Evolutionary conservation across 768 basidiomycete species (phyloP).

Genomic region (Mycena amicta): DNA sequence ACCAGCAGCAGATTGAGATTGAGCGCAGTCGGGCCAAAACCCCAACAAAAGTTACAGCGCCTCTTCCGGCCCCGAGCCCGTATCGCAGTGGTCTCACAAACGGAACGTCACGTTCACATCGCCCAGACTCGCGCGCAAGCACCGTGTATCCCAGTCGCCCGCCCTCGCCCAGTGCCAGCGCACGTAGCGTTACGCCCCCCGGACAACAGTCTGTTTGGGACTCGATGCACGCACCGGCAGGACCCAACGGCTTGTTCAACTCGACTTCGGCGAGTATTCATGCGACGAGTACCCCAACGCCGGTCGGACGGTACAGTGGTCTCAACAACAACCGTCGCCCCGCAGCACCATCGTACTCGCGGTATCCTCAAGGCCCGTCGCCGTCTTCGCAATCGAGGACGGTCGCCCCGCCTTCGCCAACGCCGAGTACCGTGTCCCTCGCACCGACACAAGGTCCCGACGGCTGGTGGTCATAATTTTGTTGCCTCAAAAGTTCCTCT

Average conservation of each 20-base stretch:
- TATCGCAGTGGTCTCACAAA: conserved; percentile 46
- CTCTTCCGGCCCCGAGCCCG: conserved; percentile 35
- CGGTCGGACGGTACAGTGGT: conserved; percentile 37
- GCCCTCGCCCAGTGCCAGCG: conserved; percentile 31
- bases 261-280: conserved; percentile 29
- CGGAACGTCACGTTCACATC: conserved; percentile 45
- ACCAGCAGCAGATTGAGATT: conserved; percentile 60
- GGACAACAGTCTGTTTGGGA: conserved; percentile 65
- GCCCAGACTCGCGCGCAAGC: conserved; percentile 79
- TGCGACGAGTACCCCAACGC: conserved; percentile 29
- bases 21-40: conserved; percentile 44
- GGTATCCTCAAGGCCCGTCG: conserved; percentile 8
- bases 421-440: conserved; percentile 74
- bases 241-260: conserved; percentile 32
- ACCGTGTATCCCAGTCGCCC: conserved; percentile 56
- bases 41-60: conserved; percentile 26
- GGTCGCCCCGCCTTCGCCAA: conserved; percentile 53
- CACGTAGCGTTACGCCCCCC: conserved; percentile 52
- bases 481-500: conserved; percentile 8
- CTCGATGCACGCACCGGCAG: conserved; percentile 59
- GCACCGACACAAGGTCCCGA: conserved; percentile 71
- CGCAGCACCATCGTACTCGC: conserved; percentile 7
- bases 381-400: neutral
- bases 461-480: conserved; percentile 73
- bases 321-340: conserved; percentile 27